phyloP scores from a whole-genome alignment of 1,284 basidiomycete species.

The Ganoderma resinaceum region DNA sequence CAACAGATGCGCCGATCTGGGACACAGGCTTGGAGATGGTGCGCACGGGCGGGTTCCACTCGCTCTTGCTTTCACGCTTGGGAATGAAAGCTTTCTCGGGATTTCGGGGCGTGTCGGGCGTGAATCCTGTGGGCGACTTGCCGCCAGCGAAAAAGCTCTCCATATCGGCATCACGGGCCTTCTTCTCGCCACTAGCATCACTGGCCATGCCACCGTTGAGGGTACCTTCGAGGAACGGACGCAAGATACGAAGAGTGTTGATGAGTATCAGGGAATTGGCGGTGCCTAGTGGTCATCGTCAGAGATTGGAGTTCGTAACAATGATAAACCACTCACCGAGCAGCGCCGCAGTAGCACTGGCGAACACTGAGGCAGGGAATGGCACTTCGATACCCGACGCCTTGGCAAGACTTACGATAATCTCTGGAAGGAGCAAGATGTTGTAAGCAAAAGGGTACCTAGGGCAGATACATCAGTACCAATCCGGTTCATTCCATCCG shows the following conservation, averaged over 20 bases:
- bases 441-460: constrained; percentile 73
- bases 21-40: constrained; percentile 21
- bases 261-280: constrained; percentile 69
- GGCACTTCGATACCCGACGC: constrained; percentile 56
- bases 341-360: constrained; percentile 57
- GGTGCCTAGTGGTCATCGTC: constrained; percentile 49
- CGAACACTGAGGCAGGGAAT: constrained; percentile 54
- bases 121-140: constrained; percentile 37
- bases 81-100: constrained; percentile 32
- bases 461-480: neutral
- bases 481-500: constrained; percentile 4
- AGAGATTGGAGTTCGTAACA: neutral
- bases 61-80: constrained; percentile 24
- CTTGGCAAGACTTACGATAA: constrained; percentile 56
- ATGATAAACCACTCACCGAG: constrained; percentile 62
- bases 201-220: constrained; percentile 7
- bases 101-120: constrained; percentile 27
- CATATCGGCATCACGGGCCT: constrained; percentile 30
- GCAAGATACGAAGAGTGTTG: constrained; percentile 71
- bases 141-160: constrained; percentile 41
- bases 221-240: constrained; percentile 51
- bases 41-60: constrained; percentile 30
- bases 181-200: constrained; percentile 2
- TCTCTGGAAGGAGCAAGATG: constrained; percentile 65
- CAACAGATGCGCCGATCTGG: constrained; percentile 18